Conservation (phyloP, 2,329 filamentous ascomycete species). For the Epichloe uncinata region DNA sequence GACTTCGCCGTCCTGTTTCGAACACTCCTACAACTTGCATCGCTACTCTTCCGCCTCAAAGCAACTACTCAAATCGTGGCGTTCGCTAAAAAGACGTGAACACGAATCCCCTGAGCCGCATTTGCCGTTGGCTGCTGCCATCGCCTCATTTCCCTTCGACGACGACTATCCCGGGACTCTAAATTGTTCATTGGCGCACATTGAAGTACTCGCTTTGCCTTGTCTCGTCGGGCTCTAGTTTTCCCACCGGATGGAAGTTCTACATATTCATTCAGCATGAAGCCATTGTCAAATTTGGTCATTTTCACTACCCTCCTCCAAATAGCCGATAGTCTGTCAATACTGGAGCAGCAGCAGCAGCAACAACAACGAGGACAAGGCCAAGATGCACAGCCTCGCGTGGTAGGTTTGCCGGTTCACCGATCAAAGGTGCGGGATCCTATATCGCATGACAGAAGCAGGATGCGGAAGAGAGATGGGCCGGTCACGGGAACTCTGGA, state of each 20-base stretch:
- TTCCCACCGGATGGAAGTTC: not conserved
- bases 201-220: not conserved
- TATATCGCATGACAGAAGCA: conserved; percentile 26
- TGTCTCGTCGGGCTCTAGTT: not conserved
- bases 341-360: conserved; percentile 8
- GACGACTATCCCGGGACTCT: not conserved
- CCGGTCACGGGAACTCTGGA: conserved; percentile 34
- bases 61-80: not conserved
- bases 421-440: conserved; percentile 25
- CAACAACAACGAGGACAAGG: conserved; percentile 8
- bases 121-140: not conserved
- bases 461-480: conserved; percentile 24
- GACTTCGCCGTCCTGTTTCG: not conserved
- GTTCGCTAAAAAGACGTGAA: not conserved
- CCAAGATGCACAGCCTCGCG: conserved; percentile 24
- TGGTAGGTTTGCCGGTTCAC: conserved; percentile 33
- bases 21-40: not conserved
- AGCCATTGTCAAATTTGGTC: conserved; percentile 15
- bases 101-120: conserved; percentile 1
- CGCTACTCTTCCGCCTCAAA: not conserved
- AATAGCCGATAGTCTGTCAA: conserved; percentile 11
- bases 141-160: not conserved
- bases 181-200: not conserved
- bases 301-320: conserved; percentile 1
- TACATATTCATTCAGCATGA: conserved; percentile 21